Evolutionary conservation across 2,329 filamentous ascomycete species (phyloP).

Genomic region (Sporothrix globosa): DNA sequence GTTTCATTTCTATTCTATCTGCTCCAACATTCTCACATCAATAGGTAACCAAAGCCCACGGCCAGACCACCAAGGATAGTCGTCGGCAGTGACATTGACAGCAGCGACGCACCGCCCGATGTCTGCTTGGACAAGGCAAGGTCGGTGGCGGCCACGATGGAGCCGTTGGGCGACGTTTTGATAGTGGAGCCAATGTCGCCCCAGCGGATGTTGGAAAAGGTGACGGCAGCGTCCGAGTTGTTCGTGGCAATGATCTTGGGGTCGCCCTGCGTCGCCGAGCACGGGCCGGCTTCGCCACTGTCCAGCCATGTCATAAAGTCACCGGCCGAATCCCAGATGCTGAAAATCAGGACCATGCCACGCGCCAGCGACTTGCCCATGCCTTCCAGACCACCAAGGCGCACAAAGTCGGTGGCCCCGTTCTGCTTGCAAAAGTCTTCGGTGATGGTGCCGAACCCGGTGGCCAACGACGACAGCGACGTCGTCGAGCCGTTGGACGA

Average conservation of each 20-base stretch:
- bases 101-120: not conserved
- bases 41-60: not conserved
- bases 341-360: constrained; percentile 53
- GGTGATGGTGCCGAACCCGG: not conserved
- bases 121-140: constrained; percentile 1
- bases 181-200: constrained; percentile 62
- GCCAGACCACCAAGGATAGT: constrained; percentile 6
- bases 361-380: constrained; percentile 55
- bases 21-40: not conserved
- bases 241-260: constrained; percentile 53
- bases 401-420: constrained; percentile 51
- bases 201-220: constrained; percentile 61
- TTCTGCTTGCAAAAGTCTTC: constrained; percentile 23
- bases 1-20: not conserved
- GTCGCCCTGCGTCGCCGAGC: constrained; percentile 56
- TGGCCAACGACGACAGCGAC: constrained; percentile 27
- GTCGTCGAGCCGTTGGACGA: not conserved
- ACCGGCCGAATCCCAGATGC: constrained; percentile 54
- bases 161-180: not conserved
- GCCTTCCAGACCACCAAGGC: constrained; percentile 53
- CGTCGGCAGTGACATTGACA: not conserved
- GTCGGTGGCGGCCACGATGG: not conserved
- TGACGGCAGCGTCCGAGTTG: constrained; percentile 54
- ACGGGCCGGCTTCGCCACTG: constrained; percentile 52
- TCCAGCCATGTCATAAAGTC: constrained; percentile 58